Base-by-base conservation (phyloP, 768 basidiomycete genomes). In the Calocera viscosa region DNA sequence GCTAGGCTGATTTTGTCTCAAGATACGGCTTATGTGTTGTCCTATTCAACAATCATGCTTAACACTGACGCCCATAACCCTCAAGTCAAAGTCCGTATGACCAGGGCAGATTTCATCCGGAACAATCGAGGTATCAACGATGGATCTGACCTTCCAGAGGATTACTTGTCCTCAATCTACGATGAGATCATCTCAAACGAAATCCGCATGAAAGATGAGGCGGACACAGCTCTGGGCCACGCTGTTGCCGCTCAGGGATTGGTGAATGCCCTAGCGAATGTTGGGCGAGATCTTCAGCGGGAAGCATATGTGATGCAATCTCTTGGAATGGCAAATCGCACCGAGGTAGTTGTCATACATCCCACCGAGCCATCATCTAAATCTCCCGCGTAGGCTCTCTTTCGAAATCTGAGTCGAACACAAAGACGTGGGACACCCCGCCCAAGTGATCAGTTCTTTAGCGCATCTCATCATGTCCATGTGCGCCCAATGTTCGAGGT, bases 401-500 rank as follows among this genome's bases (percentile, higher is more conserved):
- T 99, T 81, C 86, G 83, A 71, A 94, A 93, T 0, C 84, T 98
- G 82, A 90, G 93, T 81, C 86, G 90, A 34, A 84, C 91, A 30
- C 94, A 97, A 74, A 85, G 90, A n/a, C 90, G 89, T 71, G 86
- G 78, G n/a, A 76, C 88, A 26, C 84, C 86, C 8, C 89, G 85
- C 75, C 76, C 79, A 3, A 84, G 81, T 28, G 92, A 96, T 69
- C 91, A 95, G 69, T 99, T 93, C 78, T 96, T 94, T 78, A 92
- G 91, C 69, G 96, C 96, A 0, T 96, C 92, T 0, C 91, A 97
- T 73, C 91, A 94, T 69, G 85, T 97, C 67, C 96, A 99, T 74
- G 95, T 98, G 68, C 84, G 87, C 39, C 95, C 96, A 22, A 99
- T 99, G 96, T 96, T 99, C 72, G 95, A 98, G 76, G 94, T 97